Conservation (phyloP, 768 basidiomycete genomes). For the Tylopilus rubrobrunneus region DNA sequence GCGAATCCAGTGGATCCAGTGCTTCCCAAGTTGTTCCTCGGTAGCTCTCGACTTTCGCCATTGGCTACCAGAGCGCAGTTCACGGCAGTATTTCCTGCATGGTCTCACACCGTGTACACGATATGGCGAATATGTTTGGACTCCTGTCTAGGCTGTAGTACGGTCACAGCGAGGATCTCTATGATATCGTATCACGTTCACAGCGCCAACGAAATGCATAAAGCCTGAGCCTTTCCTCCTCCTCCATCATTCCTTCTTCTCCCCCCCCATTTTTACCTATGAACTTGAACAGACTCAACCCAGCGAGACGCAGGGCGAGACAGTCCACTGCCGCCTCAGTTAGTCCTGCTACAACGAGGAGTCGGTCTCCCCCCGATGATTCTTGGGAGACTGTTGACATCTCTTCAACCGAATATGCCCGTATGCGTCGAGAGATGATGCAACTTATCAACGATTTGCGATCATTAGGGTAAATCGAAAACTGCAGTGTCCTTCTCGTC, state of each 20-base stretch:
- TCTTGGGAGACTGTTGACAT: constrained; percentile 12
- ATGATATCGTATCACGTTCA: background rate
- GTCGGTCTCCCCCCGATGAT: constrained; percentile 2
- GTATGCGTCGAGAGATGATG: constrained; percentile 37
- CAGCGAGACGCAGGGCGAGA: background rate
- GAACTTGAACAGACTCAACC: background rate
- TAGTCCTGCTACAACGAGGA: background rate
- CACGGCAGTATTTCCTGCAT: background rate
- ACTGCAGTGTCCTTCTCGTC: background rate
- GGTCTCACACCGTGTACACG: too few relatives aligned
- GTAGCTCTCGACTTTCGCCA: too few relatives aligned
- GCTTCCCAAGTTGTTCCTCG: background rate
- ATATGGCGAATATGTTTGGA: too few relatives aligned
- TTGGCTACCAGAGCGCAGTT: background rate
- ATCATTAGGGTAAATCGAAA: constrained; percentile 35
- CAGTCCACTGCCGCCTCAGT: background rate
- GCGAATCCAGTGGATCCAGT: background rate
- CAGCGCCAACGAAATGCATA: constrained; percentile 5
- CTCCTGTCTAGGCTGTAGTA: background rate
- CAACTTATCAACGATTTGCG: constrained; percentile 36
- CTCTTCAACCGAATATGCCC: constrained; percentile 37
- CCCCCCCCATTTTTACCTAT: background rate
- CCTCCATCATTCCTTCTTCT: background rate
- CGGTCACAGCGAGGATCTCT: background rate
- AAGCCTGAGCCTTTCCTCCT: background rate